A percentile compares a stretch with the other conserved stretches of the same genome.
Evolutionary conservation across 2,329 filamentous ascomycete genomes (phyloP).

Genomic region (Drechslerella coelobrocha): DNA sequence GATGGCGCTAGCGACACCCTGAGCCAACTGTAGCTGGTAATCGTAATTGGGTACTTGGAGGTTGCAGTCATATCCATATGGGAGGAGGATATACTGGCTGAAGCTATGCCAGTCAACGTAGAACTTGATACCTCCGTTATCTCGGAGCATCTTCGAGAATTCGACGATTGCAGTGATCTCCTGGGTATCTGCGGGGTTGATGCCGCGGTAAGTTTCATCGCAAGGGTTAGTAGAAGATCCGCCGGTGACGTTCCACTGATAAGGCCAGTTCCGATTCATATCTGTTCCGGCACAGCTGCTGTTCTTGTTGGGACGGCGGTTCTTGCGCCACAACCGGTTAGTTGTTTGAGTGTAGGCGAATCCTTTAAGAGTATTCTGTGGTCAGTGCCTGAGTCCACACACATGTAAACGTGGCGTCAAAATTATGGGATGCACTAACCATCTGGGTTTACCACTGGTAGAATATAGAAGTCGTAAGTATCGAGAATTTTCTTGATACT

Average conservation of each 20-base stretch:
- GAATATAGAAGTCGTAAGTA: conserved; percentile 71
- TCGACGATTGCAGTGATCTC: conserved; percentile 64
- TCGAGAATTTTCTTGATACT: conserved; percentile 59
- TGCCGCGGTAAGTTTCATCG: conserved; percentile 60
- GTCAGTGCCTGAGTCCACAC: background rate
- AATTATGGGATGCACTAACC: conserved; percentile 52
- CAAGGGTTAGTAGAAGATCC: conserved; percentile 52
- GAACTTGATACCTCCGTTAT: conserved; percentile 56
- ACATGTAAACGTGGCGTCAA: background rate
- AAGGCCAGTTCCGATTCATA: conserved; percentile 67
- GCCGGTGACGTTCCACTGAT: conserved; percentile 60
- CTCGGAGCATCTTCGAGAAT: conserved; percentile 60
- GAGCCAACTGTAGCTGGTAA: conserved; percentile 19
- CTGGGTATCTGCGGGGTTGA: conserved; percentile 61
- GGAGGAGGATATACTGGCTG: conserved; percentile 61
- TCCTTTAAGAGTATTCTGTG: conserved; percentile 53
- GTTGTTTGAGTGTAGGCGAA: conserved; percentile 67
- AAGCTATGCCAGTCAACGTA: conserved; percentile 73
- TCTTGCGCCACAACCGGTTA: conserved; percentile 70
- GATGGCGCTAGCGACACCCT: conserved; percentile 28
- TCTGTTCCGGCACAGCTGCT: conserved; percentile 60
- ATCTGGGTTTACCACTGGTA: conserved; percentile 70
- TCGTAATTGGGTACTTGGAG: conserved; percentile 32
- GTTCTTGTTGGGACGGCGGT: conserved; percentile 57
- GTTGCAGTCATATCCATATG: conserved; percentile 45